Conservation (phyloP, 1,284 basidiomycete genomes). For the Rhodotorula sp. region DNA sequence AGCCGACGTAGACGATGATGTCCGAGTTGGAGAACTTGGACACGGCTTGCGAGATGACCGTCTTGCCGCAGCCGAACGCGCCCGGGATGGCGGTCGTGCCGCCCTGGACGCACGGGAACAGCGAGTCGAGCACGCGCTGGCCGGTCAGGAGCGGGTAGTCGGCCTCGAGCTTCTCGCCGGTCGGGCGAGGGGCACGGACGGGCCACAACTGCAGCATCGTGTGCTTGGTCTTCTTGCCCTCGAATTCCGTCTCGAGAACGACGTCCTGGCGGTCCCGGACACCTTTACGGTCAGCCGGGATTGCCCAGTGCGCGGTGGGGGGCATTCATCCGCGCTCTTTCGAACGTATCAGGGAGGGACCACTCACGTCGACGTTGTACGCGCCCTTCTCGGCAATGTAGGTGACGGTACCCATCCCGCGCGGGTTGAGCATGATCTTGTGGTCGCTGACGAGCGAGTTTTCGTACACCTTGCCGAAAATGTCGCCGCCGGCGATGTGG, state of each 20-base stretch:
- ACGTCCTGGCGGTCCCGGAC: conserved; percentile 64
- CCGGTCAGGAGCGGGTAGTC: conserved; percentile 92
- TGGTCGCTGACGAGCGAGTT: conserved; percentile 96
- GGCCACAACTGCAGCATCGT: conserved; percentile 99
- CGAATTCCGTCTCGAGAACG: conserved; percentile 95
- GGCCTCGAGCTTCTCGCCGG: conserved; percentile 90
- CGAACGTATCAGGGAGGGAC: neutral
- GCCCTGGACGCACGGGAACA: conserved; percentile 99
- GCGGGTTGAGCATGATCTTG: conserved; percentile 93
- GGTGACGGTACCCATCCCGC: conserved; percentile 92
- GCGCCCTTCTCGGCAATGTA: conserved; percentile 91
- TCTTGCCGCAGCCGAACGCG: conserved; percentile 88
- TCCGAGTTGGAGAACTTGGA: conserved; percentile 99
- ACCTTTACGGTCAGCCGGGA: neutral
- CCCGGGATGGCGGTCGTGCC: conserved; percentile 99
- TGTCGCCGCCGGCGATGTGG: conserved; percentile 94
- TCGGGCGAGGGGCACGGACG: conserved; percentile 94
- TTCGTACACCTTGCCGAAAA: conserved; percentile 93
- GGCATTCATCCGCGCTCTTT: too few relatives aligned
- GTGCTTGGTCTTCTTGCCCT: conserved; percentile 90
- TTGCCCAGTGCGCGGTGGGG: too few relatives aligned
- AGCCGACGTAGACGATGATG: conserved; percentile 99
- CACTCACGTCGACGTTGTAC: conserved; percentile 81
- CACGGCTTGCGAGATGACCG: conserved; percentile 93
- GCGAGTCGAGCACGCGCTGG: conserved; percentile 93